Conservation (phyloP, 169 alveolate species). For the Hepatocystis sp. region DNA sequence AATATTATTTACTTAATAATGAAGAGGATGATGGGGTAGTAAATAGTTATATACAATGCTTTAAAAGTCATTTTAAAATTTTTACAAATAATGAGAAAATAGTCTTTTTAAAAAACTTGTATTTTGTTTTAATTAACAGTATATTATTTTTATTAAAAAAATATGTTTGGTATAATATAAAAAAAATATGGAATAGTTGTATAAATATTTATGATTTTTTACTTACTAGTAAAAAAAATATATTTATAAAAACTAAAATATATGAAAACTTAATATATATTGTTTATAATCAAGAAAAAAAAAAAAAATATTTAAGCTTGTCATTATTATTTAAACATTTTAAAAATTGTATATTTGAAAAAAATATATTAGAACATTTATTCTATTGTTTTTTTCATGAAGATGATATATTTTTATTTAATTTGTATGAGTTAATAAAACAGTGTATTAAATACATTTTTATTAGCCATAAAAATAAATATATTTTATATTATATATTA, state of each 20-base stretch:
- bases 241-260: conserved; percentile 46
- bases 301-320: conserved; percentile 49
- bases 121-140: conserved; percentile 24
- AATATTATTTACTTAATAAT: background rate
- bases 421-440: conserved; percentile 59
- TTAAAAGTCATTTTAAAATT: conserved; percentile 13
- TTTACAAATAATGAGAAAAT: conserved; percentile 9
- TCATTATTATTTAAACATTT: conserved; percentile 59
- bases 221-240: conserved; percentile 46
- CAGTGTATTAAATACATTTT: conserved; percentile 67
- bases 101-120: conserved; percentile 31
- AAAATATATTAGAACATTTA: conserved; percentile 55
- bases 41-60: no score
- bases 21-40: conserved; percentile 14
- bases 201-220: conserved; percentile 51
- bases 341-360: conserved; percentile 70
- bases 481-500: conserved; percentile 53
- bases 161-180: conserved; percentile 70
- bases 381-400: conserved; percentile 61
- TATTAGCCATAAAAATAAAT: conserved; percentile 32
- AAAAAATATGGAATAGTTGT: conserved; percentile 74
- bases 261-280: conserved; percentile 66
- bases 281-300: conserved; percentile 72
- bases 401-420: conserved; percentile 52
- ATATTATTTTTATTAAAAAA: conserved; percentile 46